Percentiles rank a stretch among this genome's conserved stretches.
Conservation (phyloP, 2,329 filamentous ascomycete species). For the Ceratocystis colombiana region DNA sequence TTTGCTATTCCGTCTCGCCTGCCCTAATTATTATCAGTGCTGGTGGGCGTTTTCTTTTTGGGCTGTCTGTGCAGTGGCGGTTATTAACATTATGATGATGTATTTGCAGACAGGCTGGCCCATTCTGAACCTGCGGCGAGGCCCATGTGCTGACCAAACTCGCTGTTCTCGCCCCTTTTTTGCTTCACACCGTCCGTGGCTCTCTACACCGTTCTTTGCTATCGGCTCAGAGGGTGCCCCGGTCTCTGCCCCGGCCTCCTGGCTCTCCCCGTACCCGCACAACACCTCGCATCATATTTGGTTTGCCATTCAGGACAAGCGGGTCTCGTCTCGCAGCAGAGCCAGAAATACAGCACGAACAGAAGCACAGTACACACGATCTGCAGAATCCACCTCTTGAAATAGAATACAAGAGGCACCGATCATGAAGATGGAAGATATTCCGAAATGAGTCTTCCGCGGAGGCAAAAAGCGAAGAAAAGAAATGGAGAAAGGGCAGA, state of each 20-base stretch:
- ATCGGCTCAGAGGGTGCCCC: neutral
- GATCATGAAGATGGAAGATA: slow-evolving; percentile 11
- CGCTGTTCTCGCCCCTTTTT: neutral
- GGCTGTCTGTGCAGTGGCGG: slow-evolving; percentile 8
- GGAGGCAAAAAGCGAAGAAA: neutral
- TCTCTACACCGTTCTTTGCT: slow-evolving; percentile 8
- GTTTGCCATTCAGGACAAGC: neutral
- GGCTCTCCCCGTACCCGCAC: neutral
- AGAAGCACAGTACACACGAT: neutral
- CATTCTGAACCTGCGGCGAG: neutral
- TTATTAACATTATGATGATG: neutral
- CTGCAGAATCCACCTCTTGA: slow-evolving; percentile 9
- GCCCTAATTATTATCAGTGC: neutral
- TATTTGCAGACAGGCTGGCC: neutral
- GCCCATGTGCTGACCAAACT: neutral
- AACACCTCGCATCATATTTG: neutral
- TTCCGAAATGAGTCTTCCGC: slow-evolving; percentile 9
- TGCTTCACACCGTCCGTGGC: neutral
- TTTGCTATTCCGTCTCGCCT: neutral
- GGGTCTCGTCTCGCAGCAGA: neutral
- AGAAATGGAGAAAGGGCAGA: neutral
- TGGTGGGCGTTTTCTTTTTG: no score
- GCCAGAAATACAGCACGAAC: no score
- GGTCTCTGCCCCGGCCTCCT: neutral
- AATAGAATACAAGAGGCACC: slow-evolving; percentile 5